phyloP scores from a whole-genome alignment of 169 alveolate species.

The Eimeria praecox region DNA sequence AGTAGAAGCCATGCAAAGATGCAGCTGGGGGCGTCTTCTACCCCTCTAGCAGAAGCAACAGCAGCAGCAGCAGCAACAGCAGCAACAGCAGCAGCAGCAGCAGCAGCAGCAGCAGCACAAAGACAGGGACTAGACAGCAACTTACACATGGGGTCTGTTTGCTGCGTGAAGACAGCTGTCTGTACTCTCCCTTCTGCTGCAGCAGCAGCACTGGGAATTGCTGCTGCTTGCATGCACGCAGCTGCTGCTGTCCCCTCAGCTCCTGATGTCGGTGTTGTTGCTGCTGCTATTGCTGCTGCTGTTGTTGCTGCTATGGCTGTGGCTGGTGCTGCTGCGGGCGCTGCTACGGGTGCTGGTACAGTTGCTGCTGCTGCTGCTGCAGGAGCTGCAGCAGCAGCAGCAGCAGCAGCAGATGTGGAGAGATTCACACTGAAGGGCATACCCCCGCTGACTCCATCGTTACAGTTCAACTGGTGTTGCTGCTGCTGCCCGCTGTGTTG shows the following conservation, averaged over 20 bases:
- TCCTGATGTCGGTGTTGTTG: background rate
- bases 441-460: background rate
- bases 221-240: background rate
- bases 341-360: no score
- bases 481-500: background rate
- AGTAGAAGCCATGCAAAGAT: background rate
- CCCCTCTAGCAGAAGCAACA: background rate
- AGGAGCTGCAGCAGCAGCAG: no score
- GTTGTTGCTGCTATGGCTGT: constrained; percentile 6
- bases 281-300: constrained; percentile 27
- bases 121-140: background rate
- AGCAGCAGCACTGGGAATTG: background rate
- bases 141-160: constrained; percentile 9
- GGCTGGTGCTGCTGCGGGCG: background rate
- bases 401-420: background rate
- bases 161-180: constrained; percentile 6
- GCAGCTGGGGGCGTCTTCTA: background rate
- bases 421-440: background rate
- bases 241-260: background rate
- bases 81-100: background rate
- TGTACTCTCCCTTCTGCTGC: background rate
- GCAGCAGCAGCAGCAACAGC: constrained; percentile 18
- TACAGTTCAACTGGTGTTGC: background rate
- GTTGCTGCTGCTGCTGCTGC: no score
- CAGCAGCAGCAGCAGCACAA: background rate